Evolutionary conservation across 331 rosid genomes (phyloP).

Genomic region (Arachis monticola): DNA sequence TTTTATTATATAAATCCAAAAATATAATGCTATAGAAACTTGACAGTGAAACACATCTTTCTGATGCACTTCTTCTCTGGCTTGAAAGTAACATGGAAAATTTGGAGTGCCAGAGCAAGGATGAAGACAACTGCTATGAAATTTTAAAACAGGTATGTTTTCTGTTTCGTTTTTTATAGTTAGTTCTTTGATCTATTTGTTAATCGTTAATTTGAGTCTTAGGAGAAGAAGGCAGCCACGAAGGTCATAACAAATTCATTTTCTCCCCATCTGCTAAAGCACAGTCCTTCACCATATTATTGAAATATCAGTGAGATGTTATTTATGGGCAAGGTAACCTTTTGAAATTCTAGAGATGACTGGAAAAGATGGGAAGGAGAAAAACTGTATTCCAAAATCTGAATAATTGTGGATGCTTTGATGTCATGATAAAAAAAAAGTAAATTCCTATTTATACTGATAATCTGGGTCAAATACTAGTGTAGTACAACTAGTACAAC

Average conservation of each 20-base stretch:
- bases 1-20: background rate
- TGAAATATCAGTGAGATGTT: constrained; percentile 26
- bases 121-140: constrained; percentile 41
- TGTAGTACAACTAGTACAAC: background rate
- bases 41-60: constrained; percentile 79
- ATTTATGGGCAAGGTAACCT: constrained; percentile 32
- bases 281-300: constrained; percentile 22
- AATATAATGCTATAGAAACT: constrained; percentile 50
- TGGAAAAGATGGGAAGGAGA: constrained; percentile 14
- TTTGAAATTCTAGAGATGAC: background rate
- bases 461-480: background rate
- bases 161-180: constrained; percentile 24
- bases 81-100: constrained; percentile 50
- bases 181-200: constrained; percentile 24
- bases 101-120: constrained; percentile 48
- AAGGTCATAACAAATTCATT: no score
- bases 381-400: background rate
- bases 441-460: background rate
- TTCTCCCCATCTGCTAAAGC: no score
- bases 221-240: background rate
- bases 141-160: constrained; percentile 64
- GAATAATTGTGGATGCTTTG: constrained; percentile 25
- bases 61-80: constrained; percentile 72
- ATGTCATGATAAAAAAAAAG: background rate
- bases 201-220: background rate